Evolutionary conservation across 176 grass and related monocot genomes (phyloP), one percentile per base, ranked within the genome.

Genomic region (Phragmites australis): DNA sequence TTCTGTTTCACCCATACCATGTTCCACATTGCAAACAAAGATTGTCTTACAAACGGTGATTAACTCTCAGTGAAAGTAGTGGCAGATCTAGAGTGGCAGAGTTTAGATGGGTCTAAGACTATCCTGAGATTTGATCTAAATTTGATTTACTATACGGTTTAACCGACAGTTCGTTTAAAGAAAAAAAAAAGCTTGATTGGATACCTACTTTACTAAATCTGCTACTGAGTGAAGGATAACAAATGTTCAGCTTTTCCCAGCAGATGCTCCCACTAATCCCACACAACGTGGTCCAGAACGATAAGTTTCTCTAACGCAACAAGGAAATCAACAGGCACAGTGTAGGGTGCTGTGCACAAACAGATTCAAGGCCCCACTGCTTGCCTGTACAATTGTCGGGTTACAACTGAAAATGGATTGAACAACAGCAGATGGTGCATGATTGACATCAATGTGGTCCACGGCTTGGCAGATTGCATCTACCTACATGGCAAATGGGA

Each of bases 11-110:
- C 0, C 13, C 75, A 80, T 79, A 74, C 86, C 50, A 88, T 60
- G 86, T 8, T 76, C 58, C 59, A 25, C 59, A 16, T 22, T 51
- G 27, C 86, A 84, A 67, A 51, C 87, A 80, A 88, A 86, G 58
- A 47, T 37, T 80, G 68, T 26, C 19, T 37, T 73, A 22, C 6
- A 40, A 72, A 57, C 14, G 40, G 26, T 14, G 31, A 41, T 52
- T 44, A 53, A 34, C 80, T 41, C 40, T 26, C 16, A 18, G 55
- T n/a, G n/a, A n/a, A n/a, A n/a, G n/a, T n/a, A n/a, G n/a, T n/a
- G n/a, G n/a, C n/a, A n/a, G n/a, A n/a, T n/a, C n/a, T n/a, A n/a
- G n/a, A n/a, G n/a, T n/a, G n/a, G n/a, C n/a, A n/a, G n/a, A n/a
- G n/a, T n/a, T n/a, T n/a, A n/a, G n/a, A n/a, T n/a, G n/a, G n/a